Evolutionary conservation across 306 rosid species (phyloP).

Genomic region (Arachis hypogaea): DNA sequence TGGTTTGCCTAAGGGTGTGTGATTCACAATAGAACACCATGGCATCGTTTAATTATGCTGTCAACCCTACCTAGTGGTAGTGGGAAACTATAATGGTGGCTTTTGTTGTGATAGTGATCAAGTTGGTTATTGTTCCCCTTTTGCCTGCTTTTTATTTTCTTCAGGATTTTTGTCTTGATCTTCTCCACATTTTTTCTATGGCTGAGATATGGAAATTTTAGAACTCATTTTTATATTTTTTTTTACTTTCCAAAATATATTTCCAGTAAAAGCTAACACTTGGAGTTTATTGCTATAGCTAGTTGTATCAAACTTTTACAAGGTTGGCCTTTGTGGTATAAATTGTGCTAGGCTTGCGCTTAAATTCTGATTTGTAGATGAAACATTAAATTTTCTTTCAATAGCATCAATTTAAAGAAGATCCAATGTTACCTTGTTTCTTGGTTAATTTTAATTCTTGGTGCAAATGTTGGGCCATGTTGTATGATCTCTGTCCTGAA

Average conservation of each 20-base stretch:
- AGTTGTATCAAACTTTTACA: background rate
- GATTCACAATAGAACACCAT: background rate
- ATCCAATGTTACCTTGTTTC: no score
- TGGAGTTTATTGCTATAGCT: background rate
- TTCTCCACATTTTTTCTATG: background rate
- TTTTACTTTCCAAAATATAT: background rate
- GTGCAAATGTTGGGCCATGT: background rate
- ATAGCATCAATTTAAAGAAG: no score
- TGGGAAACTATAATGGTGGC: background rate
- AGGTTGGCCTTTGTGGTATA: background rate
- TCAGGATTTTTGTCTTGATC: background rate
- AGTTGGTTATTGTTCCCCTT: background rate
- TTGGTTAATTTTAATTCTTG: no score
- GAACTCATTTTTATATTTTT: background rate
- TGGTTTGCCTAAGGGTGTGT: background rate
- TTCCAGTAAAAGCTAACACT: background rate
- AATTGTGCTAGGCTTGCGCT: background rate
- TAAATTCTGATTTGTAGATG: background rate
- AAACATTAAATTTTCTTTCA: background rate
- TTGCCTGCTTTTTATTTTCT: background rate
- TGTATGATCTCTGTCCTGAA: slow-evolving; percentile 14
- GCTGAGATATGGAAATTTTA: slow-evolving; percentile 6
- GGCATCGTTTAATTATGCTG: background rate
- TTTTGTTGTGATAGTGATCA: background rate
- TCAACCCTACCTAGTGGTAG: background rate